phyloP scores from a whole-genome alignment of 306 rosid species.

The Rubus idaeus region DNA sequence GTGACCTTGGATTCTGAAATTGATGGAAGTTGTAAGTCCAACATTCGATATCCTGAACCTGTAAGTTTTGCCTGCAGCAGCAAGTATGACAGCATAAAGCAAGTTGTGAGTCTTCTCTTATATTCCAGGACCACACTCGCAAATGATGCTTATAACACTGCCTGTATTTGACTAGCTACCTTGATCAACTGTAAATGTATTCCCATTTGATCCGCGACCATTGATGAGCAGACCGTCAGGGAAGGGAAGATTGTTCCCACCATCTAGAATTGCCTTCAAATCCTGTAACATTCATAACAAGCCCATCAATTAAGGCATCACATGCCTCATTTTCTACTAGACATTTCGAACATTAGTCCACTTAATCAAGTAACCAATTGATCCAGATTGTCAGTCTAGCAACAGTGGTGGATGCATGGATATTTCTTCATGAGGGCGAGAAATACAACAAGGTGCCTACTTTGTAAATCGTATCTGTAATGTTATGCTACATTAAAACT shows the following conservation, averaged over 20 bases:
- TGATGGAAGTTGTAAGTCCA: slow-evolving; percentile 70
- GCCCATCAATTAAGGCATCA: neutral
- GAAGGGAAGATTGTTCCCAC: slow-evolving; percentile 76
- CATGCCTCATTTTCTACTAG: neutral
- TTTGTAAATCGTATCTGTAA: neutral
- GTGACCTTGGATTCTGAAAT: slow-evolving; percentile 87
- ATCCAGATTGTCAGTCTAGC: neutral
- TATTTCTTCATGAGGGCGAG: neutral
- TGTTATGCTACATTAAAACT: neutral
- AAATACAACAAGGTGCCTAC: neutral
- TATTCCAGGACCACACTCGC: slow-evolving; percentile 10
- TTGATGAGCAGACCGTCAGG: slow-evolving; percentile 85
- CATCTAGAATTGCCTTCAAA: slow-evolving; percentile 71
- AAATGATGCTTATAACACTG: neutral
- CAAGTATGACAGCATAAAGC: slow-evolving; percentile 21
- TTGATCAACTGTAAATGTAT: slow-evolving; percentile 70
- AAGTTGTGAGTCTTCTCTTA: neutral
- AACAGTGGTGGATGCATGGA: neutral
- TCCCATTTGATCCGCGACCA: slow-evolving; percentile 62
- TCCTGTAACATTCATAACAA: slow-evolving; percentile 44
- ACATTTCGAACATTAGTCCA: neutral
- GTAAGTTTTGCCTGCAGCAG: slow-evolving; percentile 70
- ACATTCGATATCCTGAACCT: slow-evolving; percentile 81
- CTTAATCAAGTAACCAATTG: neutral
- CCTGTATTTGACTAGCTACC: slow-evolving; percentile 30